Conservation (phyloP, 805 yeast genomes). For the Candida nemodendra region DNA sequence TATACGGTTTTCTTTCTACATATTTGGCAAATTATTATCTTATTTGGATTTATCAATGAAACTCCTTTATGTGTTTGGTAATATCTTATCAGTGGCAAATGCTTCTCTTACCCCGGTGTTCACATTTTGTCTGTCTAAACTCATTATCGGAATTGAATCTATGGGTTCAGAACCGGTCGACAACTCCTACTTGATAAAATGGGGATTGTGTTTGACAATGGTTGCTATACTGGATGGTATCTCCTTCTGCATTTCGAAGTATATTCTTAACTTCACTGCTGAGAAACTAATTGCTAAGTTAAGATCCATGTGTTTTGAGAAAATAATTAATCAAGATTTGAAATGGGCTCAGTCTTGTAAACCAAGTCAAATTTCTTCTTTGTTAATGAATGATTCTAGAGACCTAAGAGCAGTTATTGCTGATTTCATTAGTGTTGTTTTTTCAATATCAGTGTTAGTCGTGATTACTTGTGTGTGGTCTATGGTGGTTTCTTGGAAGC, state of each 20-base stretch:
- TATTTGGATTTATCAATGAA: slow-evolving; percentile 6
- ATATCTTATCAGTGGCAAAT: slow-evolving; percentile 49
- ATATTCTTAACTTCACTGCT: slow-evolving; percentile 53
- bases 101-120: slow-evolving; percentile 75
- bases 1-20: slow-evolving; percentile 31
- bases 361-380: slow-evolving; percentile 57
- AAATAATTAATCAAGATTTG: slow-evolving; percentile 50
- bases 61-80: slow-evolving; percentile 45
- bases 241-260: slow-evolving; percentile 49
- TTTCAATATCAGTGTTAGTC: slow-evolving; percentile 54
- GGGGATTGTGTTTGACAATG: slow-evolving; percentile 67
- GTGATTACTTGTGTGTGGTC: slow-evolving; percentile 76
- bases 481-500: slow-evolving; percentile 75
- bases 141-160: slow-evolving; percentile 64
- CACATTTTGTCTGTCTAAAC: slow-evolving; percentile 70
- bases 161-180: slow-evolving; percentile 29
- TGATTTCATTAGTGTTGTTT: slow-evolving; percentile 54
- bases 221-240: slow-evolving; percentile 66
- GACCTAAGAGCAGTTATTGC: slow-evolving; percentile 68
- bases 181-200: slow-evolving; percentile 40
- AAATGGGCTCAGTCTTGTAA: slow-evolving; percentile 48
- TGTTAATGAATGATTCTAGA: slow-evolving; percentile 78
- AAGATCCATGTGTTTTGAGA: slow-evolving; percentile 48
- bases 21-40: slow-evolving; percentile 20
- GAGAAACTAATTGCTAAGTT: slow-evolving; percentile 65